Evolutionary conservation across 257 asterid species (phyloP).

Genomic region (Capsicum baccatum): DNA sequence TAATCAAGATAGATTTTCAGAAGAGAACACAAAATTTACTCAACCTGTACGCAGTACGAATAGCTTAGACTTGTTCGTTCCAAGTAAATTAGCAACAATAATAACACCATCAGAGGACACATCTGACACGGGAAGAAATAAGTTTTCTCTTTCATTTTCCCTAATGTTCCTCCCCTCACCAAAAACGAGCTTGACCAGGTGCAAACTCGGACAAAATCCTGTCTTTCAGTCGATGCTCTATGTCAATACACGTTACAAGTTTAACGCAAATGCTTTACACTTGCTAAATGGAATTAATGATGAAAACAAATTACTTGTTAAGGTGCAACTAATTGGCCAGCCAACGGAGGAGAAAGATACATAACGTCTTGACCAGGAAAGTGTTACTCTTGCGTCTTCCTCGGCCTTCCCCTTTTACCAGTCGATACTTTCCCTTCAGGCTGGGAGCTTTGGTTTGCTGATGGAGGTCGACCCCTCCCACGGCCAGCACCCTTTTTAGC

Average conservation of each 20-base stretch:
- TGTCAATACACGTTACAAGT: constrained; percentile 20
- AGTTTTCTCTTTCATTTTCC: neutral
- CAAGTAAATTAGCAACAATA: neutral
- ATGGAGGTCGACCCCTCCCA: constrained; percentile 68
- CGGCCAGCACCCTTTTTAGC: constrained; percentile 57
- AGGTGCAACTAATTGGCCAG: constrained; percentile 24
- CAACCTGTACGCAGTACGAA: neutral
- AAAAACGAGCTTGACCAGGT: constrained; percentile 1
- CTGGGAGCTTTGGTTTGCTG: constrained; percentile 42
- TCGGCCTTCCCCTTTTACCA: constrained; percentile 80
- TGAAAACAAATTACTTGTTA: neutral
- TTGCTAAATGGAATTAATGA: constrained; percentile 20
- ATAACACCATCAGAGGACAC: neutral
- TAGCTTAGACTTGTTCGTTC: neutral
- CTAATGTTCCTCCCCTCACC: neutral
- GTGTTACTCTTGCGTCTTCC: constrained; percentile 46
- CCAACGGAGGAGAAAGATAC: constrained; percentile 17
- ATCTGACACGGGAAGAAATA: neutral
- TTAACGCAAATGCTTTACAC: constrained; percentile 18
- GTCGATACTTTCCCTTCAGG: constrained; percentile 43
- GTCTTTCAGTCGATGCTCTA: neutral
- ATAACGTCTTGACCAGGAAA: constrained; percentile 14
- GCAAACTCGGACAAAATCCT: neutral
- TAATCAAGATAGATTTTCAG: neutral
- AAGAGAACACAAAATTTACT: neutral